A percentile compares a stretch with the other conserved stretches of the same genome.
phyloP scores from a whole-genome alignment of 495 filamentous ascomycete genomes.

The Xylaria venustula region DNA sequence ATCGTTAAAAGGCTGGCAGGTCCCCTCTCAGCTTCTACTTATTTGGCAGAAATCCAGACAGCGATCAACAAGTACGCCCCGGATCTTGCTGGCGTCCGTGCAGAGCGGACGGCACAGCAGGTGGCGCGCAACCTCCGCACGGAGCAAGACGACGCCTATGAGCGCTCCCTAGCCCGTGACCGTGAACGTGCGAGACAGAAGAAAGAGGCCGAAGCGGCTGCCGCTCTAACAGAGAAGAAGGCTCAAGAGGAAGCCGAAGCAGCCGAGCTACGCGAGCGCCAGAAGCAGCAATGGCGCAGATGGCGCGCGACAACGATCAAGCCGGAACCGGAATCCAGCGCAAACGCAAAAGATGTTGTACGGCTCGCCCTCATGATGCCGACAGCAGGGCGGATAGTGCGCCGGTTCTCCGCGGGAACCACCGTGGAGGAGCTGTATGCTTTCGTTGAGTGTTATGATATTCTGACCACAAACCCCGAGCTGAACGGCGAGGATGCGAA shows the following conservation, averaged over 20 bases:
- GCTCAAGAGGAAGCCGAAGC: slow-evolving; percentile 62
- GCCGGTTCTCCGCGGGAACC: slow-evolving; percentile 64
- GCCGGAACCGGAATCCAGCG: slow-evolving; percentile 62
- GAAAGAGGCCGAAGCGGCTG: slow-evolving; percentile 70
- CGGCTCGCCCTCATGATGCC: slow-evolving; percentile 79
- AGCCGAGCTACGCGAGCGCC: slow-evolving; percentile 54
- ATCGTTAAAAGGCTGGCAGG: slow-evolving; percentile 74
- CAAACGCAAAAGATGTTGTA: slow-evolving; percentile 61
- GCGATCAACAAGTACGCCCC: slow-evolving; percentile 69
- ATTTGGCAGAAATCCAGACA: slow-evolving; percentile 67
- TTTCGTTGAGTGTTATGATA: slow-evolving; percentile 88
- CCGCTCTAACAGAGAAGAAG: slow-evolving; percentile 53
- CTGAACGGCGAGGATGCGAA: slow-evolving; percentile 32
- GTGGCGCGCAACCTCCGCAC: slow-evolving; percentile 72
- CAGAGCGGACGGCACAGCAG: slow-evolving; percentile 71
- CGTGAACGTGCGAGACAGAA: slow-evolving; percentile 73
- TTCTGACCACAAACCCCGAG: slow-evolving; percentile 36
- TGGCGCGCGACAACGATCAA: slow-evolving; percentile 72
- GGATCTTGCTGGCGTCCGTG: slow-evolving; percentile 65
- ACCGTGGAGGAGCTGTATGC: slow-evolving; percentile 89
- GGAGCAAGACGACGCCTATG: slow-evolving; percentile 89
- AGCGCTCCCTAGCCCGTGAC: slow-evolving; percentile 83
- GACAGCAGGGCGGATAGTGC: slow-evolving; percentile 60
- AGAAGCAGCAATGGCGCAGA: slow-evolving; percentile 69
- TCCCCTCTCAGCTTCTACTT: slow-evolving; percentile 60